phyloP scores from a whole-genome alignment of 768 basidiomycete species.

The Trametes maxima region DNA sequence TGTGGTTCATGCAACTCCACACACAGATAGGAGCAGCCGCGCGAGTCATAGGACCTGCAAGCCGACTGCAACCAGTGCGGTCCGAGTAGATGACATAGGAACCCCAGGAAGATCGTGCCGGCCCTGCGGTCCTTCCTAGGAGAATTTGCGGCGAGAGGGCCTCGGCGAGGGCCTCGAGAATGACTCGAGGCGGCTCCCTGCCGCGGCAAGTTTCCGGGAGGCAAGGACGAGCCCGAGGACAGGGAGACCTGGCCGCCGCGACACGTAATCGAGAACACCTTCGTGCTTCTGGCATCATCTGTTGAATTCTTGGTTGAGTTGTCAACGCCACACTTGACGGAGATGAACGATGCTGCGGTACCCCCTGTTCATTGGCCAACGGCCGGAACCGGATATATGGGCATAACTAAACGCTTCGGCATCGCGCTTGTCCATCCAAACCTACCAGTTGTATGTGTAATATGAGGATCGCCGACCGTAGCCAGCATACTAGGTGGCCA shows the following conservation, averaged over 20 bases:
- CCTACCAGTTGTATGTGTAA: not conserved
- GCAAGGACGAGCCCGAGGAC: conserved; percentile 1
- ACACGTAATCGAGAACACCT: conserved; percentile 19
- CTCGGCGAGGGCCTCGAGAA: conserved; percentile 2
- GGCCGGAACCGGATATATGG: not conserved
- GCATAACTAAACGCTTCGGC: not conserved
- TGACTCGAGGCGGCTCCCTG: conserved; percentile 11
- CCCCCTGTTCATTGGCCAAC: not conserved
- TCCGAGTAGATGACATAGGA: not conserved
- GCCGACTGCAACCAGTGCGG: conserved; percentile 1
- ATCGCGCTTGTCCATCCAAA: not conserved
- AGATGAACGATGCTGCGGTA: conserved; percentile 20
- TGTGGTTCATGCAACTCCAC: not conserved
- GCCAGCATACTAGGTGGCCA: not conserved
- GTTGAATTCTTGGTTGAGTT: conserved; percentile 2
- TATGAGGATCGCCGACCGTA: not conserved
- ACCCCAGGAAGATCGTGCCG: conserved; percentile 2
- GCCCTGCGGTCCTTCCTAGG: conserved; percentile 14
- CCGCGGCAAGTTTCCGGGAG: conserved; percentile 16
- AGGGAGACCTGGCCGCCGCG: conserved; percentile 1
- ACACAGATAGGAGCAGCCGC: not conserved
- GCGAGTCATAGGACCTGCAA: conserved; percentile 12
- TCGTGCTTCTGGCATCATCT: conserved; percentile 10
- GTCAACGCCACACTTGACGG: conserved; percentile 14
- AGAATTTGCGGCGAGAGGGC: conserved; percentile 6